Base-by-base conservation (phyloP, 768 basidiomycete species). In the Pulveroboletus frians region DNA sequence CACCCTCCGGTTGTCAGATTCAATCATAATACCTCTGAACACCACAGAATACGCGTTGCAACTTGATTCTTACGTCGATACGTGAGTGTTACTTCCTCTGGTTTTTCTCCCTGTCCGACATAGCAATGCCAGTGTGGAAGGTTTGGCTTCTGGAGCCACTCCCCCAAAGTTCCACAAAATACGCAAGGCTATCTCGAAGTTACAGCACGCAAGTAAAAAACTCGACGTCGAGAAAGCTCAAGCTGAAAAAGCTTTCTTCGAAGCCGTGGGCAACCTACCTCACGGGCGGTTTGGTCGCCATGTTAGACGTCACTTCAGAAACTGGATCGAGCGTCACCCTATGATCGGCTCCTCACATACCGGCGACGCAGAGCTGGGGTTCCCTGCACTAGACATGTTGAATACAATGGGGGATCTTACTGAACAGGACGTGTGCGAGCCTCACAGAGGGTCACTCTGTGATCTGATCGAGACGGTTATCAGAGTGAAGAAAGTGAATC, bases 1-100 rank as follows among this genome's bases (percentile, higher is more conserved):
- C 39, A 71, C 76, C 8, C 70, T 89, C 13, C 73, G 84, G 20
- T 43, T 87, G 13, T 71, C 73, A 10, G 81, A 87, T 50, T 74
- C 78, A 6, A 70, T 85, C 39, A 66, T 88, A 30, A 54, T 89
- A 10, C 86, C 87, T 8, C 66, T 89, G 34, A 88, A 89, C 60
- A 86, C 85, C 10, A 88, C 86, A 0, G 83, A 87, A 53, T 88
- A 88, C 59, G 69, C 84, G 3, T 54, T 77, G 9, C 84, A 86
- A 60, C 72, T 89, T 9, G 68, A 72, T 43, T 67, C 73, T 13
- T 88, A 88, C 56, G 72, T 84, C 18, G 71, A 75, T 34, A 72
- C 71, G 84, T 86, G 59, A 57, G 80, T 49, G 2, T n/a, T 17
- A n/a, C 42, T 47, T 49, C 20, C 37, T 66, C 58, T 39, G 60